Evolutionary conservation across 495 filamentous ascomycete species (phyloP).

Genomic region (Terfezia boudieri): DNA sequence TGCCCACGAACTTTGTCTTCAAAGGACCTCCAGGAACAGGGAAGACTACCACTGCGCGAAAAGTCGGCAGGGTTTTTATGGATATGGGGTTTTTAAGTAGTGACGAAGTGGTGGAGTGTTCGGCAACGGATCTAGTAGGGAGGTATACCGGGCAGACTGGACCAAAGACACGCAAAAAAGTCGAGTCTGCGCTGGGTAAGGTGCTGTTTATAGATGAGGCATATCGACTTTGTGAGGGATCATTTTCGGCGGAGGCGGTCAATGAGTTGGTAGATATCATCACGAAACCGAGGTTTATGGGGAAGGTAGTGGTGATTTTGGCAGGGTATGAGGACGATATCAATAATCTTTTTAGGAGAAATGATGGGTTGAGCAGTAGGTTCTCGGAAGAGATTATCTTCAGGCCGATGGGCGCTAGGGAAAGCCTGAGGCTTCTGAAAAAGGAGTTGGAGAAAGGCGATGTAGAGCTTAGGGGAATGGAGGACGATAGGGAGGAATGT

Average conservation of each 20-base stretch:
- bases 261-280: conserved; percentile 50
- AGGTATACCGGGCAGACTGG: conserved; percentile 40
- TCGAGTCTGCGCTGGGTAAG: conserved; percentile 38
- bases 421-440: conserved; percentile 27
- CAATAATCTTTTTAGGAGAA: conserved; percentile 41
- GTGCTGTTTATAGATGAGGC: conserved; percentile 51
- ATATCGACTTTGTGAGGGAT: conserved; percentile 33
- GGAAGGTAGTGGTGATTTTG: conserved; percentile 49
- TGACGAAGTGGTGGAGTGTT: conserved; percentile 34
- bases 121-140: conserved; percentile 39
- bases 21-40: conserved; percentile 48
- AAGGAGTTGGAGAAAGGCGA: conserved; percentile 8
- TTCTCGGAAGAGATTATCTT: conserved; percentile 40
- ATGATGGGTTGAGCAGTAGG: conserved; percentile 34
- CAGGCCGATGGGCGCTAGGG: conserved; percentile 20
- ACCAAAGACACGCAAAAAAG: conserved; percentile 34
- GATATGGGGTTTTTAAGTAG: conserved; percentile 41
- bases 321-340: conserved; percentile 55
- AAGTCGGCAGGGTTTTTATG: conserved; percentile 52
- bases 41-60: conserved; percentile 48
- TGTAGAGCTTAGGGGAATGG: conserved; percentile 3
- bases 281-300: conserved; percentile 36
- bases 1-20: conserved; percentile 43
- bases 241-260: conserved; percentile 47
- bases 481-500: neutral